These are phyloP conservation scores for Periglandula ipomoeae DNA, from an alignment of 2,329 filamentous ascomycete genomes.

Conservation along the genomic window DNA sequence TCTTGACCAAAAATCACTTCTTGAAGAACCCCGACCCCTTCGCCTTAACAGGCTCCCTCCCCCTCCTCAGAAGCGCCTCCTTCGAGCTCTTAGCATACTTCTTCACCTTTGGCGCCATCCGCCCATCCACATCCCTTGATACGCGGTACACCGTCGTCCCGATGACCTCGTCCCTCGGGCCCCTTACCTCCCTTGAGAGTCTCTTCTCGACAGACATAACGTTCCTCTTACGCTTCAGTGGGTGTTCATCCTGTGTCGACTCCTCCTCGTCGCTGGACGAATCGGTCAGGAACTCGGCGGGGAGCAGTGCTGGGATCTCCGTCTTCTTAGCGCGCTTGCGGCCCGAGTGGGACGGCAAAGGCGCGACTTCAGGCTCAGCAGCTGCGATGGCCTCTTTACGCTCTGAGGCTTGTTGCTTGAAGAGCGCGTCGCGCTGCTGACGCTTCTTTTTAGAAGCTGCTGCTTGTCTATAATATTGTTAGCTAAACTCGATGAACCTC, in stretches of 20 bases:
- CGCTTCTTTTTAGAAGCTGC: conserved; percentile 45
- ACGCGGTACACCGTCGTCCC: conserved; percentile 47
- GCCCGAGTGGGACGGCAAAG: neutral
- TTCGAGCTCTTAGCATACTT: conserved; percentile 33
- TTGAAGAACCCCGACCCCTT: conserved; percentile 33
- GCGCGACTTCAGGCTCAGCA: neutral
- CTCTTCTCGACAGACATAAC: conserved; percentile 31
- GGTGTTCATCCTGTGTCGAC: conserved; percentile 15
- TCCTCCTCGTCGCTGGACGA: conserved; percentile 35
- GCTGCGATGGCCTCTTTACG: conserved; percentile 22
- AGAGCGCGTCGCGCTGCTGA: conserved; percentile 41
- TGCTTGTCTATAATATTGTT: conserved; percentile 41
- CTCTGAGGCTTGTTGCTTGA: conserved; percentile 46
- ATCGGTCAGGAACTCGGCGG: conserved; percentile 43
- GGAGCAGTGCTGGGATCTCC: conserved; percentile 36
- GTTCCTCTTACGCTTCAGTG: conserved; percentile 32
- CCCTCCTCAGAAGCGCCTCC: conserved; percentile 36
- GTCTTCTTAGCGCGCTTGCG: conserved; percentile 24
- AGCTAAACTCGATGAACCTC: no score
- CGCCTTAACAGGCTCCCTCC: conserved; percentile 27
- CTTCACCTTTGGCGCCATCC: conserved; percentile 38
- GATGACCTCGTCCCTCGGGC: conserved; percentile 37
- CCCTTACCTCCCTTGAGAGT: conserved; percentile 27
- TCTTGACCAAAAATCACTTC: conserved; percentile 6
- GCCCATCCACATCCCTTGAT: conserved; percentile 31